A percentile compares a stretch with the other conserved stretches of the same genome.
These are phyloP conservation scores for Boletus subcaerulescens DNA, from an alignment of 768 basidiomycete species.

Conservation along the genomic window DNA sequence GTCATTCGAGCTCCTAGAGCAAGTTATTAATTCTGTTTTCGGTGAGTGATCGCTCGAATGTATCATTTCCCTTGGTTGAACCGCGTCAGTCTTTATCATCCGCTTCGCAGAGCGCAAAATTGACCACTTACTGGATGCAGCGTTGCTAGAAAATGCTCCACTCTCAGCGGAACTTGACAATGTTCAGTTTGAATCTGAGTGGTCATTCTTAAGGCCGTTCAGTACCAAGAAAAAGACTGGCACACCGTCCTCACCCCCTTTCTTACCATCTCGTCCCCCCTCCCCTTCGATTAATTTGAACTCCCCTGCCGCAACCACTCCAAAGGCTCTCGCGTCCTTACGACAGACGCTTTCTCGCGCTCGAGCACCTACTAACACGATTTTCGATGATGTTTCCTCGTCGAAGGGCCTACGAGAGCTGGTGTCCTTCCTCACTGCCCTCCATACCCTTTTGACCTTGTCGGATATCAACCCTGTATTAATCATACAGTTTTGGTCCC, in stretches of 20 bases:
- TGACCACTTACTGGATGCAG: constrained; percentile 79
- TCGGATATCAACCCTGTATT: constrained; percentile 90
- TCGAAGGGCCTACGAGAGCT: constrained; percentile 53
- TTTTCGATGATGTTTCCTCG: constrained; percentile 46
- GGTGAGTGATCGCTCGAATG: constrained; percentile 45
- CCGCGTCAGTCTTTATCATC: constrained; percentile 80
- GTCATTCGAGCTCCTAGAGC: constrained; percentile 82
- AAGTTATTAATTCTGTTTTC: constrained; percentile 92
- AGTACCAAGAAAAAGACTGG: constrained; percentile 54
- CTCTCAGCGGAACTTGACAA: constrained; percentile 75
- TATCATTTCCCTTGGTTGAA: constrained; percentile 3
- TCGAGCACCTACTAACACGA: constrained; percentile 47
- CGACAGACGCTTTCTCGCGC: constrained; percentile 59
- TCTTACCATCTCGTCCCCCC: constrained; percentile 43
- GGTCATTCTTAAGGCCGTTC: constrained; percentile 84
- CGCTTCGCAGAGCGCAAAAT: constrained; percentile 87
- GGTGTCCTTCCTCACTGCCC: constrained; percentile 76
- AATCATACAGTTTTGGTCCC: constrained; percentile 90
- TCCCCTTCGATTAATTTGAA: constrained; percentile 49
- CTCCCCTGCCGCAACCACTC: constrained; percentile 43
- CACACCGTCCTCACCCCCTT: constrained; percentile 48
- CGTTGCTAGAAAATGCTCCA: constrained; percentile 79
- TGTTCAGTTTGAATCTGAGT: constrained; percentile 94
- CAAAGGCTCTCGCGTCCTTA: constrained; percentile 63
- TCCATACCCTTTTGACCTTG: constrained; percentile 78